Conservation (phyloP, 129 eudicot genomes). For the Silybum marianum region DNA sequence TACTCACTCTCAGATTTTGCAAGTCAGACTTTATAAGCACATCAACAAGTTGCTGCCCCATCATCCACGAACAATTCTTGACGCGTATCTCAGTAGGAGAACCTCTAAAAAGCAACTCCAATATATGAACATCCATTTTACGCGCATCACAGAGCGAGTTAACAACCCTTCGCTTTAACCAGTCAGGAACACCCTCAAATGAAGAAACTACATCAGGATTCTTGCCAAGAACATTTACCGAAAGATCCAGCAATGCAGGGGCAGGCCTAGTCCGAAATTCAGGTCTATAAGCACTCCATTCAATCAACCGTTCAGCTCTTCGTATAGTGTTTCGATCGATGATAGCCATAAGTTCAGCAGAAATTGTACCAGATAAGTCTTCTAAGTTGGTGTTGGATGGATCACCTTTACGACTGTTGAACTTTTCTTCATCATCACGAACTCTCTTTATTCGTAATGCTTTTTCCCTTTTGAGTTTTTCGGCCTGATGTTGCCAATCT, state of each 20-base stretch:
- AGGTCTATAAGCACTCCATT: conserved; percentile 44
- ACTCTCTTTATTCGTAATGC: not conserved
- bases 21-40: conserved; percentile 35
- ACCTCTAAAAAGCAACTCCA: conserved; percentile 46
- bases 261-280: conserved; percentile 15
- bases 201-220: conserved; percentile 51
- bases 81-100: conserved; percentile 56
- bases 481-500: not conserved
- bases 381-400: conserved; percentile 1
- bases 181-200: conserved; percentile 44
- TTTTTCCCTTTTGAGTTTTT: not conserved
- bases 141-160: conserved; percentile 46
- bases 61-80: conserved; percentile 59
- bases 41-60: conserved; percentile 36
- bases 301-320: conserved; percentile 33
- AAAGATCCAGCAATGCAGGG: conserved; percentile 57
- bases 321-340: conserved; percentile 30
- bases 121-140: conserved; percentile 36
- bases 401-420: not conserved
- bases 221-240: conserved; percentile 48
- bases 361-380: conserved; percentile 26
- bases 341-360: conserved; percentile 35
- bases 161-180: conserved; percentile 38
- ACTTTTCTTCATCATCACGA: not conserved
- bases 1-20: conserved; percentile 42